phyloP scores from a whole-genome alignment of 1,284 basidiomycete species.

The Ganoderma multipileum region DNA sequence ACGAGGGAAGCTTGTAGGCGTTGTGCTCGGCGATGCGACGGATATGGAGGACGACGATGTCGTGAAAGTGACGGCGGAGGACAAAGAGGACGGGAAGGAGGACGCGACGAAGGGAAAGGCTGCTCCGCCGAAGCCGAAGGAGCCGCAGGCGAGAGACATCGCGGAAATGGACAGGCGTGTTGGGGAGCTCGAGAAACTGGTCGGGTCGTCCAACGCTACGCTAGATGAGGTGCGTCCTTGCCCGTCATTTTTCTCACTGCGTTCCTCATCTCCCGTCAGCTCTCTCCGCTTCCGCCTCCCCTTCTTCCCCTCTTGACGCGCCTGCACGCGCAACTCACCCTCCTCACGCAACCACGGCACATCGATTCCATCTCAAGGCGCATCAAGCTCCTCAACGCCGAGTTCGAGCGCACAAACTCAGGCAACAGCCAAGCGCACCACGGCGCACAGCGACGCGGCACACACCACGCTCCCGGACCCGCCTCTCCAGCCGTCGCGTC shows the following conservation, averaged over 20 bases:
- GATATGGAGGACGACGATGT: slow-evolving; percentile 31
- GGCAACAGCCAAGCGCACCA: slow-evolving; percentile 45
- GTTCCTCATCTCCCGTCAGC: slow-evolving; percentile 40
- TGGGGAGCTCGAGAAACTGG: slow-evolving; percentile 77
- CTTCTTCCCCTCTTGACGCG: slow-evolving; percentile 83
- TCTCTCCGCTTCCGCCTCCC: slow-evolving; percentile 77
- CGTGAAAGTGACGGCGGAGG: slow-evolving; percentile 12
- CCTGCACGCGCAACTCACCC: slow-evolving; percentile 84
- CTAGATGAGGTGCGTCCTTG: slow-evolving; percentile 72
- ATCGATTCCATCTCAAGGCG: slow-evolving; percentile 96
- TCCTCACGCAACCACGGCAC: slow-evolving; percentile 95
- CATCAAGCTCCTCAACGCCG: slow-evolving; percentile 91
- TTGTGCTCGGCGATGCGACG: slow-evolving; percentile 56
- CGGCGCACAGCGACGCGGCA: slow-evolving; percentile 38
- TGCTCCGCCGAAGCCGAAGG: slow-evolving; percentile 32
- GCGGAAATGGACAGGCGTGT: slow-evolving; percentile 83
- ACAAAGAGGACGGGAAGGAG: slow-evolving; percentile 12
- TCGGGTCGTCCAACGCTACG: slow-evolving; percentile 76
- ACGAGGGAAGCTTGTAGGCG: slow-evolving; percentile 67
- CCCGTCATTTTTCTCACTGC: neutral
- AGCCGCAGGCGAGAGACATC: slow-evolving; percentile 50
- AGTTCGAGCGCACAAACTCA: slow-evolving; percentile 86
- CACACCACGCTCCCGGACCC: slow-evolving; percentile 25
- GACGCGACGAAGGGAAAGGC: slow-evolving; percentile 29
- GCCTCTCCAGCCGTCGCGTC: slow-evolving; percentile 35